Evolutionary conservation across 306 rosid species (phyloP), one percentile per base, ranked within the genome.

Genomic region (Geum urbanum): DNA sequence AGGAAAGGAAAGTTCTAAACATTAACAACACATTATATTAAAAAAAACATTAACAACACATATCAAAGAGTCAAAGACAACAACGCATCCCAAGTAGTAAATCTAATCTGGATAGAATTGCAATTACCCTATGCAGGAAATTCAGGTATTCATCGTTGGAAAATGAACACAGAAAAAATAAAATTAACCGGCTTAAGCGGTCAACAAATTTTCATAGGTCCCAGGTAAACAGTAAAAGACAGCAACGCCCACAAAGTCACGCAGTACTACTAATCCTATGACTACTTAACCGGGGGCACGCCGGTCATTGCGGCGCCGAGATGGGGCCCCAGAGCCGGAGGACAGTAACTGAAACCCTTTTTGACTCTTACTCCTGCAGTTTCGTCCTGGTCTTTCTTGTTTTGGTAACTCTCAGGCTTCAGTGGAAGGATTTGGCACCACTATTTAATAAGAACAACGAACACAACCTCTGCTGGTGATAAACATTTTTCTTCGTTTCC

Each of bases 151-250:
- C n/a, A n/a, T n/a, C n/a, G 37, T 67, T 13, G 41, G 60, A 48
- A 6, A 19, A 14, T 39, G 44, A 18, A 59, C 27, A 10, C 41
- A 56, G 2, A 4, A 13, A 37, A 32, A 20, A 32, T 5, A 57
- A n/a, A 49, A 58, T 15, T 5, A n/a, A 35, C 9, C 4, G n/a
- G 40, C 19, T 24, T 13, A 24, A 20, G 9, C 7, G 67, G 74
- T 67, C 78, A 78, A 73, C 48, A 2, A 9, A 15, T 51, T 67
- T 73, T 66, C 75, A 61, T 35, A 53, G 53, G 53, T 69, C n/a
- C 27, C 63, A 13, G 12, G 22, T 6, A 3, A 32, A 32, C 3
- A 2, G 37, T 32, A 32, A 32, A 32, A 32, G 37, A n/a, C 2
- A 45, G 3, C 81, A 65, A 72, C 72, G n/a, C 43, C 70, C 9